phyloP scores from a whole-genome alignment of 2,329 filamentous ascomycete genomes.

The Beauveria rudraprayagi region DNA sequence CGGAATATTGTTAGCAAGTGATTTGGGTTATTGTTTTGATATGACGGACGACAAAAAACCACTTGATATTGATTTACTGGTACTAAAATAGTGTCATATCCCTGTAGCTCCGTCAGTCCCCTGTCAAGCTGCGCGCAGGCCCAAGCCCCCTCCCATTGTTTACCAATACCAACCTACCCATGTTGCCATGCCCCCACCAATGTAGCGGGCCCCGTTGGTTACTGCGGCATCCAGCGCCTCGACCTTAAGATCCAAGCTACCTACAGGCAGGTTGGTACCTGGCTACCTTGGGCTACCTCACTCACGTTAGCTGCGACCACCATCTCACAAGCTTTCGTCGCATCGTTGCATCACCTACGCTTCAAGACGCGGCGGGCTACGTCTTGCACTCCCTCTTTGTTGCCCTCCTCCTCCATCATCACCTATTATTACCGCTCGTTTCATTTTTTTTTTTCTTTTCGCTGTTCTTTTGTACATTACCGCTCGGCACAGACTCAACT shows the following conservation, averaged over 20 bases:
- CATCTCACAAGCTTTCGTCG: conserved; percentile 4
- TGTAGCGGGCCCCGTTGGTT: conserved; percentile 10
- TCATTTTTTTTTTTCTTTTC: neutral
- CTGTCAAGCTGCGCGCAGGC: neutral
- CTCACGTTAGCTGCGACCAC: neutral
- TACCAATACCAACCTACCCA: neutral
- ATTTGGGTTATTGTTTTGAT: neutral
- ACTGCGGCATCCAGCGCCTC: conserved; percentile 13
- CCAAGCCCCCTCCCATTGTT: neutral
- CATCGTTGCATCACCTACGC: conserved; percentile 4
- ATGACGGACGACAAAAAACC: neutral
- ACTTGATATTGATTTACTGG: neutral
- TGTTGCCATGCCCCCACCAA: conserved; percentile 3
- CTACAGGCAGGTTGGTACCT: neutral
- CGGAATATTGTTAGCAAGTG: neutral
- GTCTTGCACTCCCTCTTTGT: neutral
- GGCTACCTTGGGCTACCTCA: neutral
- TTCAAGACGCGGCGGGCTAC: neutral
- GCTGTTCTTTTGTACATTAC: neutral
- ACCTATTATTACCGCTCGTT: neutral
- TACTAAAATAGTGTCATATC: neutral
- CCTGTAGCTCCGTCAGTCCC: neutral
- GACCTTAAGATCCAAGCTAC: neutral
- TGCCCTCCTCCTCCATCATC: neutral
- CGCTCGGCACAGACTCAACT: neutral